A percentile compares a stretch with the other conserved stretches of the same genome.
Conservation (phyloP, 768 basidiomycete genomes). For the Lyophyllum decastes region DNA sequence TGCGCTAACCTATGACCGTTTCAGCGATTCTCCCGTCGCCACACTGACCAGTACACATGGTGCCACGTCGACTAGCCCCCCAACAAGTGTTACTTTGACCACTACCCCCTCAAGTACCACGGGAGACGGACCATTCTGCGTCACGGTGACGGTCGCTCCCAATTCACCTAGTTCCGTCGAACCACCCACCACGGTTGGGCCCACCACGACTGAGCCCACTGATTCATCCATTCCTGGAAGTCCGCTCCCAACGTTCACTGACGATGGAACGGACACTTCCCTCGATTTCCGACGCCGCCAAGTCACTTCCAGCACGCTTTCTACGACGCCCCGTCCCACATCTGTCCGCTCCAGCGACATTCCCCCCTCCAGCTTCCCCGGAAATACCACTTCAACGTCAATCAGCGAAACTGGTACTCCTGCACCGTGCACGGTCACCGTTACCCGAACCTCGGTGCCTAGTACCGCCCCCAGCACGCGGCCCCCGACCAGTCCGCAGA, state of each 20-base stretch:
- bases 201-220: no score
- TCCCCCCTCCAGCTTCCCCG: neutral
- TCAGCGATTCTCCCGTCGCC: neutral
- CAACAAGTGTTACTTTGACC: neutral
- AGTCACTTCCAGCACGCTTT: no score
- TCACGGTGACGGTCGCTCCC: neutral
- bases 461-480: neutral
- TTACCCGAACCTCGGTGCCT: neutral
- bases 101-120: neutral
- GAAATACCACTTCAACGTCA: neutral
- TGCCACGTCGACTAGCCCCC: neutral
- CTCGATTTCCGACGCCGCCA: neutral
- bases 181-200: no score
- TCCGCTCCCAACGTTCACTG: no score
- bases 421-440: constrained; percentile 1
- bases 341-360: no score
- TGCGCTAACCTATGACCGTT: neutral
- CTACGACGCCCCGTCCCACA: no score
- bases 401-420: neutral
- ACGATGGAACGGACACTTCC: no score
- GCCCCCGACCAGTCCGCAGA: neutral
- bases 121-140: neutral
- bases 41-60: neutral
- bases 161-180: no score
- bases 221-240: no score